Conservation (phyloP, 306 rosid species). For the Casuarina glauca region DNA sequence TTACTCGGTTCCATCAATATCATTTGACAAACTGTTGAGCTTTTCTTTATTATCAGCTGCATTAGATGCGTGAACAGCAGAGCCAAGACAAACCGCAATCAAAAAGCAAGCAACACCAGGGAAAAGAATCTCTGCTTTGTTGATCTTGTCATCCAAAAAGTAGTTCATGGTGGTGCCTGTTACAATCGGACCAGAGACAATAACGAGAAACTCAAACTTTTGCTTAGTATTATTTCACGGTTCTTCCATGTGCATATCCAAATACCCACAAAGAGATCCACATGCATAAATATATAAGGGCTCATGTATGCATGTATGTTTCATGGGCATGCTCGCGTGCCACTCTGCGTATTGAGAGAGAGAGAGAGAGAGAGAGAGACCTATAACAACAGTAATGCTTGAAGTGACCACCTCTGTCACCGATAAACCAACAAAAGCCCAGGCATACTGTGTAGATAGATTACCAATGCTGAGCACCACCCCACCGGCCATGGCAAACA, state of each 20-base stretch:
- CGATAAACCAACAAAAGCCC: slow-evolving; percentile 88
- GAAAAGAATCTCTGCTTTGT: slow-evolving; percentile 80
- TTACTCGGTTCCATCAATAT: slow-evolving; percentile 43
- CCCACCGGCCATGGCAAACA: slow-evolving; percentile 90
- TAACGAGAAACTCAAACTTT: neutral
- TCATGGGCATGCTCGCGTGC: neutral
- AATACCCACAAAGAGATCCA: neutral
- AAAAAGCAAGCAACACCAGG: slow-evolving; percentile 92
- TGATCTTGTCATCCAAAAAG: slow-evolving; percentile 80
- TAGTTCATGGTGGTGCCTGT: slow-evolving; percentile 88
- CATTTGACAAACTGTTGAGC: slow-evolving; percentile 42
- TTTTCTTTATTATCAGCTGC: slow-evolving; percentile 72
- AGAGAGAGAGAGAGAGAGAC: slow-evolving; percentile 35
- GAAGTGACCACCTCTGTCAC: slow-evolving; percentile 80
- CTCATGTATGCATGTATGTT: neutral
- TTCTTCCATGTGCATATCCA: neutral
- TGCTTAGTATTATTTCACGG: slow-evolving; percentile 22
- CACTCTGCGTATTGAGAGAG: neutral
- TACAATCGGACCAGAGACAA: slow-evolving; percentile 14
- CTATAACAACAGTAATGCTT: slow-evolving; percentile 86
- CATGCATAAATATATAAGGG: neutral
- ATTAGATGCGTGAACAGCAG: slow-evolving; percentile 85
- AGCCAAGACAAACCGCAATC: slow-evolving; percentile 82
- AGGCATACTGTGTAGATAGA: slow-evolving; percentile 79
- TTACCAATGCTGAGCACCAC: slow-evolving; percentile 81